Evolutionary conservation across 306 rosid species (phyloP).

Genomic region (Oxytropis ochrocephala): DNA sequence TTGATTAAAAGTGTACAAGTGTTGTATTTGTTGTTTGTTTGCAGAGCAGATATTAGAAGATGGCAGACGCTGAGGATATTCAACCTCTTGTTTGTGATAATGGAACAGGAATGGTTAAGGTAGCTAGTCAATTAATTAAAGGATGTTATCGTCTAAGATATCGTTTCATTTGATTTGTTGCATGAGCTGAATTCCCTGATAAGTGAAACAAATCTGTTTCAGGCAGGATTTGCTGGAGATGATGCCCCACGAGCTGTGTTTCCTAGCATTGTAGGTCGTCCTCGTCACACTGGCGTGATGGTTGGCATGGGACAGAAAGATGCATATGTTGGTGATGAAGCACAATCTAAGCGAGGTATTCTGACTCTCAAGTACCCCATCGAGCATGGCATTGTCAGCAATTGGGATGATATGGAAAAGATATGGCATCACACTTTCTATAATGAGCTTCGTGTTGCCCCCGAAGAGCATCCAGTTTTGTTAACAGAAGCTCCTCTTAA

Average conservation of each 20-base stretch:
- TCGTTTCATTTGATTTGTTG: too few species aligned
- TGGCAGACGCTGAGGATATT: conserved; percentile 95
- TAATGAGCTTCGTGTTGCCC: conserved; percentile 96
- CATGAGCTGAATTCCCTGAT: too few species aligned
- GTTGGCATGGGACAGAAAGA: conserved; percentile 91
- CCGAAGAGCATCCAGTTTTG: conserved; percentile 92
- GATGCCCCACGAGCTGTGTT: conserved; percentile 92
- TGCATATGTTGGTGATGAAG: conserved; percentile 55
- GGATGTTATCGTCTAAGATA: too few species aligned
- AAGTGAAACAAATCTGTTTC: neutral
- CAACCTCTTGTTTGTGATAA: conserved; percentile 92
- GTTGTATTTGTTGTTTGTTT: neutral
- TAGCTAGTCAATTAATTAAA: neutral
- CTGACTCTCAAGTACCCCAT: conserved; percentile 80
- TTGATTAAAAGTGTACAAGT: neutral
- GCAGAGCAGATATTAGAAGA: conserved; percentile 42
- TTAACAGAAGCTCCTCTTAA: conserved; percentile 94
- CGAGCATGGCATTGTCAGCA: conserved; percentile 88
- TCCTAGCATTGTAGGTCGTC: conserved; percentile 85
- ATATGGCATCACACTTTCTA: conserved; percentile 58
- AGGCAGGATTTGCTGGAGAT: conserved; percentile 95
- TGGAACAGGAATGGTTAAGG: conserved; percentile 97
- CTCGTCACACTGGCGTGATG: conserved; percentile 94
- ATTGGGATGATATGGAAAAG: conserved; percentile 40
- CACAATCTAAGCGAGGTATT: conserved; percentile 87